These are phyloP conservation scores for Blastobotrys malaysiensis DNA, from an alignment of 1,139 yeast genomes.

Conservation along the genomic window DNA sequence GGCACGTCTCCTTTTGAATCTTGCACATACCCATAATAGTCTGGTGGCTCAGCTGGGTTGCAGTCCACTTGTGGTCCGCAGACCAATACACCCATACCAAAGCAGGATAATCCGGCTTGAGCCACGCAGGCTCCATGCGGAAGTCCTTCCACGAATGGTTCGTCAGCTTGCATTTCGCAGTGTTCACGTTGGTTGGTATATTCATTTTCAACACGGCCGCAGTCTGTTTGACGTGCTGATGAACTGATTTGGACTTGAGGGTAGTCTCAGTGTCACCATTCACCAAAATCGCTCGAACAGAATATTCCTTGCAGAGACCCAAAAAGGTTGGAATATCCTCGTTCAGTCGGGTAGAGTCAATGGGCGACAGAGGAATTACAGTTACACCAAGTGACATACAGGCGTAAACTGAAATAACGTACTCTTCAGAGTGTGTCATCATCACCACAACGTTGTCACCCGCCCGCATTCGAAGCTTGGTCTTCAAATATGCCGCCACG, in stretches of 20 bases:
- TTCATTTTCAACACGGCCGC: conserved; percentile 39
- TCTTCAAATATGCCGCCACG: conserved; percentile 53
- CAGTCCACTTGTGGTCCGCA: conserved; percentile 65
- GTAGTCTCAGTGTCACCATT: conserved; percentile 68
- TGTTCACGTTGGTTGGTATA: conserved; percentile 59
- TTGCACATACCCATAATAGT: conserved; percentile 75
- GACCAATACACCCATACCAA: conserved; percentile 65
- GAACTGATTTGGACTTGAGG: conserved; percentile 63
- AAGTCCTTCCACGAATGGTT: conserved; percentile 43
- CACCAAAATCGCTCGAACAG: conserved; percentile 65
- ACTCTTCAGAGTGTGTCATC: conserved; percentile 87
- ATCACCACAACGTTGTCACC: conserved; percentile 75
- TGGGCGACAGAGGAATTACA: conserved; percentile 74
- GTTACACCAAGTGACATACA: conserved; percentile 78
- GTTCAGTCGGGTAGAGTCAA: conserved; percentile 60
- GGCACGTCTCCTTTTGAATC: conserved; percentile 87
- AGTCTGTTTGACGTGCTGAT: conserved; percentile 56
- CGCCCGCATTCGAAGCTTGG: conserved; percentile 46
- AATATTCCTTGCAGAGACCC: conserved; percentile 62
- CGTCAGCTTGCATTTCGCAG: conserved; percentile 59
- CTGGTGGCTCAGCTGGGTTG: conserved; percentile 58
- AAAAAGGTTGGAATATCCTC: conserved; percentile 74
- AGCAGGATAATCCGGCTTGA: conserved; percentile 36
- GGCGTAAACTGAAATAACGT: conserved; percentile 75
- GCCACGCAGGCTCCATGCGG: conserved; percentile 28